Conservation (phyloP, 495 filamentous ascomycete species). For the Aspergillus indologenus region DNA sequence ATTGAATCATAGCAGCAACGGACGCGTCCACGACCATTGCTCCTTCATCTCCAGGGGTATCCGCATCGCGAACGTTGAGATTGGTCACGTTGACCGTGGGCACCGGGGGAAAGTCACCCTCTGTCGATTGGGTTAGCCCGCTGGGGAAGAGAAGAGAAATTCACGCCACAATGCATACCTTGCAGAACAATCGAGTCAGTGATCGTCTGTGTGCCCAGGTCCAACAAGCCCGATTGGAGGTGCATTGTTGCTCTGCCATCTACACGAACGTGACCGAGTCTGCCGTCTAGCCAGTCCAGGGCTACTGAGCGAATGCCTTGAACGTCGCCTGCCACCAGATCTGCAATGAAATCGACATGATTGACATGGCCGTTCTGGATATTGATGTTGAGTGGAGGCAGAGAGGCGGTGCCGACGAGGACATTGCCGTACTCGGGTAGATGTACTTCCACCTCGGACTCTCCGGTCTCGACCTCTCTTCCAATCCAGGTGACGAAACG, state of each 20-base stretch:
- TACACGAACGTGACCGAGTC: conserved; percentile 62
- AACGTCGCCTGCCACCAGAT: conserved; percentile 72
- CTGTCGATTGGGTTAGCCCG: conserved; percentile 25
- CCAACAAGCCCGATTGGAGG: conserved; percentile 73
- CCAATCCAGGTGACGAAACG: conserved; percentile 79
- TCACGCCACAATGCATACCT: conserved; percentile 73
- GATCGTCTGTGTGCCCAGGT: conserved; percentile 69
- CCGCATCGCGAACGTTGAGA: conserved; percentile 70
- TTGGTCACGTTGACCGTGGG: conserved; percentile 74
- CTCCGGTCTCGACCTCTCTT: conserved; percentile 62
- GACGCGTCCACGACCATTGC: conserved; percentile 77
- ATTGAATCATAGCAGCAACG: conserved; percentile 64
- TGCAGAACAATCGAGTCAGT: conserved; percentile 70
- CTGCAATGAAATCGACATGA: conserved; percentile 70
- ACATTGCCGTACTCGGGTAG: conserved; percentile 80
- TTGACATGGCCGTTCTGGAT: conserved; percentile 76
- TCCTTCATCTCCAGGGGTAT: conserved; percentile 44
- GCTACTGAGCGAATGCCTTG: conserved; percentile 76
- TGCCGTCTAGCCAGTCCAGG: conserved; percentile 82
- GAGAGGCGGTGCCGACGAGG: conserved; percentile 68
- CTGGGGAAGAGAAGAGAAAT: conserved; percentile 7
- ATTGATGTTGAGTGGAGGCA: conserved; percentile 70
- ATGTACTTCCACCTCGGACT: conserved; percentile 70
- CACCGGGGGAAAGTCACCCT: conserved; percentile 65
- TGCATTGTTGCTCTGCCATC: conserved; percentile 65